Conservation (phyloP, 305 asterid genomes). For the Solanum hybrid region DNA sequence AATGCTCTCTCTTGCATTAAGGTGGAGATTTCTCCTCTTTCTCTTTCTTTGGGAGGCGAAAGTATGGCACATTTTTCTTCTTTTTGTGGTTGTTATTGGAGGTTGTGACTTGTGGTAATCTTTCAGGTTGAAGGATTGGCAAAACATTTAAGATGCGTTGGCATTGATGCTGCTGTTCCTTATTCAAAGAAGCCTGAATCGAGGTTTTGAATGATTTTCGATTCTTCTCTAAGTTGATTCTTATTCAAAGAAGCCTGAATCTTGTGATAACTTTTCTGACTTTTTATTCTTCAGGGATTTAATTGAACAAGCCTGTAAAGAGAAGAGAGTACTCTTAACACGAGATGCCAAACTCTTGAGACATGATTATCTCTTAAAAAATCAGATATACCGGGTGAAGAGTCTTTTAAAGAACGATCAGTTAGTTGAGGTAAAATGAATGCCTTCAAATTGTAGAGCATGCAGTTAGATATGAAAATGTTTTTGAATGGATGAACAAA, state of each 20-base stretch:
- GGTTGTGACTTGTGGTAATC: not conserved
- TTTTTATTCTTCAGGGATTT: conserved; percentile 41
- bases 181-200: conserved; percentile 63
- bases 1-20: not conserved
- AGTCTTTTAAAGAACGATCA: conserved; percentile 76
- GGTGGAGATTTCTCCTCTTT: not conserved
- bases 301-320: conserved; percentile 69
- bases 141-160: conserved; percentile 88
- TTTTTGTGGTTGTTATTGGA: not conserved
- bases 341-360: conserved; percentile 84
- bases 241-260: no score
- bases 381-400: conserved; percentile 74
- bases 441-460: not conserved
- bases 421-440: conserved; percentile 59
- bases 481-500: conserved; percentile 5
- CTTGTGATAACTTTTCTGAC: not conserved
- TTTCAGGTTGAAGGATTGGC: conserved; percentile 88
- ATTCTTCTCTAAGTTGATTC: not conserved
- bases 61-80: not conserved
- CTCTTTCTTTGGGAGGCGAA: not conserved
- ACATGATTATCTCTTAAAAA: conserved; percentile 60
- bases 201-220: conserved; percentile 33
- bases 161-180: conserved; percentile 91
- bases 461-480: not conserved
- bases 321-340: conserved; percentile 77